Conservation (phyloP, 2,329 filamentous ascomycete species). For the Aspergillus ochraceus region DNA sequence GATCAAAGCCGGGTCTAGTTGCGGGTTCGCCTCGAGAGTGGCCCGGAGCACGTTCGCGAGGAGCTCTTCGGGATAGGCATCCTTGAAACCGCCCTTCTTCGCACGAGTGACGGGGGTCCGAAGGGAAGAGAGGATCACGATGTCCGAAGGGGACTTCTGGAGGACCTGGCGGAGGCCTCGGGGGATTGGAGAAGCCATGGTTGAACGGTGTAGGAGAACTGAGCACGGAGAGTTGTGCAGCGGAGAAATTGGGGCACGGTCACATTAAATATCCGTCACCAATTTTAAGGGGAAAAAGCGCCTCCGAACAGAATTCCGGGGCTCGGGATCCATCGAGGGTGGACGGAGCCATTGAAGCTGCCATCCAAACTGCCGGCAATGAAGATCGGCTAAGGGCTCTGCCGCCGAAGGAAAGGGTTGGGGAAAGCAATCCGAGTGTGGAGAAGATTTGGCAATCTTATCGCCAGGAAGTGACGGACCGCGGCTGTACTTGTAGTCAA, state of each 20-base stretch:
- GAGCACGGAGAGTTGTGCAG: constrained; percentile 5
- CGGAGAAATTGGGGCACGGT: constrained; percentile 5
- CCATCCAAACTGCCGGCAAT: constrained; percentile 30
- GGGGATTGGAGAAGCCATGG: constrained; percentile 52
- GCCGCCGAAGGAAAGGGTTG: constrained; percentile 20
- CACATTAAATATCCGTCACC: constrained; percentile 26
- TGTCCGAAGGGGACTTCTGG: constrained; percentile 74
- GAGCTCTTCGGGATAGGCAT: constrained; percentile 88
- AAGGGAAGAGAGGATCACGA: constrained; percentile 86
- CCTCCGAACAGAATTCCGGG: constrained; percentile 37
- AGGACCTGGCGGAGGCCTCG: constrained; percentile 75
- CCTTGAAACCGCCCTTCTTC: constrained; percentile 79
- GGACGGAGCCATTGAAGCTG: constrained; percentile 22
- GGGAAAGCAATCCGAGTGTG: constrained; percentile 20
- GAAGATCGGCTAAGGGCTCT: constrained; percentile 40
- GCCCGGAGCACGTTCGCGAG: constrained; percentile 65
- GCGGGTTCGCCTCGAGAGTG: constrained; percentile 70
- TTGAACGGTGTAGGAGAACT: constrained; percentile 13
- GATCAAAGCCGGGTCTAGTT: constrained; percentile 67
- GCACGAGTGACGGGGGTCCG: constrained; percentile 83
- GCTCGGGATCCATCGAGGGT: constrained; percentile 22
- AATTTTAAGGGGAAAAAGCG: not conserved
- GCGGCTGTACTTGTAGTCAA: not conserved
- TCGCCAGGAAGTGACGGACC: constrained; percentile 3
- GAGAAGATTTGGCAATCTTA: constrained; percentile 13